These are phyloP conservation scores for Macrophomina phaseolina DNA, from an alignment of 2,329 filamentous ascomycete species.

Conservation along the genomic window DNA sequence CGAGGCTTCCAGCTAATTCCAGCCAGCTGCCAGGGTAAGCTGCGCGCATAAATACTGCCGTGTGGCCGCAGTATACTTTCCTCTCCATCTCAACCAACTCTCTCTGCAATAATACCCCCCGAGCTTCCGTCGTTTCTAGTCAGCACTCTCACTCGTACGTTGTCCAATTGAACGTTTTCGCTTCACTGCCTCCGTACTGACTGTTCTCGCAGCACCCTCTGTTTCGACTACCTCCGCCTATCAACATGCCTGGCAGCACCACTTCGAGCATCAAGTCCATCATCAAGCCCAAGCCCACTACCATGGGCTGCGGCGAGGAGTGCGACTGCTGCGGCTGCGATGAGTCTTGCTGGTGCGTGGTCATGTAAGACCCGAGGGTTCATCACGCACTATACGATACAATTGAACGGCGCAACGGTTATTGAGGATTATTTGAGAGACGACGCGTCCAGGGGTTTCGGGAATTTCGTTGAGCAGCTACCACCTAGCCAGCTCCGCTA, in stretches of 20 bases:
- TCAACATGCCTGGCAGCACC: constrained; percentile 42
- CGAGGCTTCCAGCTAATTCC: not conserved
- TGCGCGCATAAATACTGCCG: constrained; percentile 18
- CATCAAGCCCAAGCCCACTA: constrained; percentile 44
- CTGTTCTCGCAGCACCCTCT: not conserved
- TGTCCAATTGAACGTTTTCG: not conserved
- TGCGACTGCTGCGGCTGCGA: constrained; percentile 48
- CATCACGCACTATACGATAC: not conserved
- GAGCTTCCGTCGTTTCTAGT: not conserved
- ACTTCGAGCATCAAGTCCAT: constrained; percentile 44
- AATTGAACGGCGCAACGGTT: not conserved
- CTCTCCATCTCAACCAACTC: not conserved
- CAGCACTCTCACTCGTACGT: not conserved
- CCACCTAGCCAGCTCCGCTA: too few relatives aligned
- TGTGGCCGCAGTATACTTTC: not conserved
- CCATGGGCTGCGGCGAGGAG: constrained; percentile 40
- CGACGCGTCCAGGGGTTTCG: too few relatives aligned
- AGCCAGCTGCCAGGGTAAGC: not conserved
- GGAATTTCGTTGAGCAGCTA: too few relatives aligned
- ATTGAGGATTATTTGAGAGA: not conserved
- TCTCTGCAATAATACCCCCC: not conserved
- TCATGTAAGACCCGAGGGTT: constrained; percentile 35
- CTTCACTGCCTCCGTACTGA: not conserved
- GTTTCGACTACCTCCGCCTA: not conserved
- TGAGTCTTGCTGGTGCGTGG: constrained; percentile 45